Evolutionary conservation across 2,329 filamentous ascomycete species (phyloP), one percentile per base, ranked within the genome.

Genomic region (Coleophoma crateriformis): DNA sequence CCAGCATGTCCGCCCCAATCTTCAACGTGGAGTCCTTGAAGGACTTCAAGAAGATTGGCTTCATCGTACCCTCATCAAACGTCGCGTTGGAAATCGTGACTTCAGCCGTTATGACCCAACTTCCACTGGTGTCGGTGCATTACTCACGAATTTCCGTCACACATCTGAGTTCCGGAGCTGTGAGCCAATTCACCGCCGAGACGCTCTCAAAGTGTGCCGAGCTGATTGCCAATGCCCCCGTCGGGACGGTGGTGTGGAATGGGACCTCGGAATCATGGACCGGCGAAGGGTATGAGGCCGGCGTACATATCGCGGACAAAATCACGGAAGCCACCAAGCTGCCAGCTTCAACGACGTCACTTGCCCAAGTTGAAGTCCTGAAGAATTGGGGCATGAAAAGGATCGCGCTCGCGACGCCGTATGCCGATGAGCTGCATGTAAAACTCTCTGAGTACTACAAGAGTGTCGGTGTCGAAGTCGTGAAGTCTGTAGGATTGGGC

Each of bases 61-160:
- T 47, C 45, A 47, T 47, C 17, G 27, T 39, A 12, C 35, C 45
- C 22, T 47, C 45, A n/a, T 47, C 45, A 20, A 47, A 47, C 32
- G 35, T 40, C 17, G 35, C 45, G 14, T 35, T 47, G 17, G 35
- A 47, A 47, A 41, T 40, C 35, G 13, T 41, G 7, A 47, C 45
- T 35, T 39, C 45, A 4, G 33, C 45, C 13, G 39, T 47, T 13
- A 14, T 41, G n/a, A 27, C 34, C 1, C 45, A 47, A 40, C 45
- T 47, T 27, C 45, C 45, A n/a, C 17, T 32, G 4, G 35, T 47
- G 3, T 39, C 35, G 15, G 35, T 20, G 8, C 45, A 47, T 40
- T 47, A 47, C 34, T 41, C 45, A 19, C 45, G 35, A 11, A 39
- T 47, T 11, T 27, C 45, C 8, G 35, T 47, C 17, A 47, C 45